A percentile compares a stretch with the other conserved stretches of the same genome.
These are phyloP conservation scores for Geotrichum carabidarum DNA, from an alignment of 1,139 yeast species.

Conservation along the genomic window DNA sequence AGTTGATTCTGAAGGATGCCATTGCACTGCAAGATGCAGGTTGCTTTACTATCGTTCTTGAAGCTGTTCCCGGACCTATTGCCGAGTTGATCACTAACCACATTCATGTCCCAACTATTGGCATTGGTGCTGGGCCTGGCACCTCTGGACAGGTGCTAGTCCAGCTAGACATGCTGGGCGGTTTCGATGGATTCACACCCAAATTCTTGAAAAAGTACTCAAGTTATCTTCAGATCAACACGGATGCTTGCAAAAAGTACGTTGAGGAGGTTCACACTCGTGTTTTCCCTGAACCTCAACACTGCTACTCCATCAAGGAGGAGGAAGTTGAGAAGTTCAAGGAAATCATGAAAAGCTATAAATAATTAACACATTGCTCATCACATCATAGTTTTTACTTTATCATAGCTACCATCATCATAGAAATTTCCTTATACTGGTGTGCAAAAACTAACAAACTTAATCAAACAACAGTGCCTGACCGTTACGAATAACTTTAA, in stretches of 20 bases:
- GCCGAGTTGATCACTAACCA: constrained; percentile 59
- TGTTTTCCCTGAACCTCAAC: constrained; percentile 60
- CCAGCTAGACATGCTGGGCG: constrained; percentile 75
- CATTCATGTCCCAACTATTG: constrained; percentile 74
- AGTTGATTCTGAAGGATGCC: constrained; percentile 63
- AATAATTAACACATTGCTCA: background rate
- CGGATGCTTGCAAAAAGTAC: constrained; percentile 51
- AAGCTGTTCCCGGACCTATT: constrained; percentile 78
- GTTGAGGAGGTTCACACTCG: constrained; percentile 51
- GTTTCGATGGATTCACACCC: constrained; percentile 52
- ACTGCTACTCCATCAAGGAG: constrained; percentile 67
- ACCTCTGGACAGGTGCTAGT: constrained; percentile 91
- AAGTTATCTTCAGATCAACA: constrained; percentile 48
- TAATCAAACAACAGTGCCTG: constrained; percentile 30
- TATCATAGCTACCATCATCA: background rate
- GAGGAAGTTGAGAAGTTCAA: constrained; percentile 54
- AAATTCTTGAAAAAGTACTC: constrained; percentile 74
- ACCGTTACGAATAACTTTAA: constrained; percentile 32
- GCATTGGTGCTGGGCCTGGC: constrained; percentile 87
- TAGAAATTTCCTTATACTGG: background rate
- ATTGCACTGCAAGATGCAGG: constrained; percentile 69
- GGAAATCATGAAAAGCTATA: constrained; percentile 23
- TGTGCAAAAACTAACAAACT: background rate
- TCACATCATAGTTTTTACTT: background rate
- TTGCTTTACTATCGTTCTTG: constrained; percentile 68